A percentile compares a stretch with the other conserved stretches of the same genome.
Conservation (phyloP, 208 protist species). For the Leishmania major region DNA sequence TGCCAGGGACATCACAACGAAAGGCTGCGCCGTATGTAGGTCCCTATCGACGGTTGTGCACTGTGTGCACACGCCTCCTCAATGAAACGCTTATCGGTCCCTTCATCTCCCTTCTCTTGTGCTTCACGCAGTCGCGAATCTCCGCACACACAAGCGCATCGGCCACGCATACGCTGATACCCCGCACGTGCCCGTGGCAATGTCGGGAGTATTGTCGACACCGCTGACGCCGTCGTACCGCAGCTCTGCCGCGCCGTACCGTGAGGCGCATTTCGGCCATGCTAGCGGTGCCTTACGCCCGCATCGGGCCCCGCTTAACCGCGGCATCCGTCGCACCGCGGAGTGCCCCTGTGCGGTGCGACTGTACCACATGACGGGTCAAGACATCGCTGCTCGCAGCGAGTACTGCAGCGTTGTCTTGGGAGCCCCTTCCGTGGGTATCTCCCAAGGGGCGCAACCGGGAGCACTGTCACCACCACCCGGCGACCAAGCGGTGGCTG, state of each 20-base stretch:
- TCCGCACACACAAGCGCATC: background rate
- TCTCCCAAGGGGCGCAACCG: slow-evolving; percentile 12
- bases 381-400: slow-evolving; percentile 29
- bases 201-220: slow-evolving; percentile 1
- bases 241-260: background rate
- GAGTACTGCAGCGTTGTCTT: slow-evolving; percentile 41
- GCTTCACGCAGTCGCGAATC: background rate
- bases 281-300: background rate
- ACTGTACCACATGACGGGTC: slow-evolving; percentile 32
- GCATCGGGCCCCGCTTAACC: slow-evolving; percentile 17
- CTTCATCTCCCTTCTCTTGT: background rate
- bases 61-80: background rate
- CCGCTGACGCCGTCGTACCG: background rate
- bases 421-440: slow-evolving; percentile 28
- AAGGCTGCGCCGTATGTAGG: too few species aligned
- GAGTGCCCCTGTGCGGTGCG: slow-evolving; percentile 59
- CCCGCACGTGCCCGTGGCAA: background rate
- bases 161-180: background rate
- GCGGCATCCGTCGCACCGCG: slow-evolving; percentile 29
- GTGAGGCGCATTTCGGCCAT: background rate
- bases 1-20: too few species aligned
- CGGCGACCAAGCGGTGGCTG: background rate
- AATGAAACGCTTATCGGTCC: background rate
- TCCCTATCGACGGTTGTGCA: background rate
- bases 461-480: background rate